Evolutionary conservation across 1,284 basidiomycete genomes (phyloP), one percentile per base, ranked within the genome.

Genomic region (Trichosporon inkin): DNA sequence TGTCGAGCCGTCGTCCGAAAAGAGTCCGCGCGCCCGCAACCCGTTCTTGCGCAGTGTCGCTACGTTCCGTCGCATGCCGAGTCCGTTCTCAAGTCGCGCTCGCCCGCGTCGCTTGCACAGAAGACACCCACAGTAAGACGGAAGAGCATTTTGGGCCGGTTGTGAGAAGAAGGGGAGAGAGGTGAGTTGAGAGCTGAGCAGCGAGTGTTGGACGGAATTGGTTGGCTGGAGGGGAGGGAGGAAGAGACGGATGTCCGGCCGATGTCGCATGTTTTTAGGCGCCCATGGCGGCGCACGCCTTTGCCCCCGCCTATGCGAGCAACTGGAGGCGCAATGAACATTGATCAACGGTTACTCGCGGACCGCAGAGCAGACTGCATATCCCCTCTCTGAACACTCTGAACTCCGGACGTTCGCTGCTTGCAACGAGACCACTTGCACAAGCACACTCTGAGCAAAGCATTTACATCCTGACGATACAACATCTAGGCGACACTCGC

Each of bases 131-230:
- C 71, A 62, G 64, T 59, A 67, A 75, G 59, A 62, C 72, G 73
- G 67, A 76, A 66, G 64, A 74, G 66, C 76, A 77, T 77, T 67
- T 62, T 74, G 63, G 59, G 35, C 51, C 58, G n/a, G 44, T 55
- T 57, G 47, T 39, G 57, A 51, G 44, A 37, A 51, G 24, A 37
- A 51, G 32, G 20, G 41, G 34, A 38, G 49, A 28, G 56, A 32
- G 36, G 55, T 36, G 44, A n/a, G 37, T 38, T 20, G 41, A 34
- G 38, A n/a, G 37, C 28, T 35, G n/a, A 17, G 44, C 44, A 32
- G 44, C 44, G 44, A 49, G 44, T 49, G 44, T 49, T 49, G 44
- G 44, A 49, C 44, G 44, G 44, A 49, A 49, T 49, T 49, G 44
- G 44, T 49, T 49, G 44, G 44, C 28, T 49, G 44, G 44, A 49